Base-by-base conservation (phyloP, 1,284 basidiomycete species). In the Ganoderma leucocontextum region DNA sequence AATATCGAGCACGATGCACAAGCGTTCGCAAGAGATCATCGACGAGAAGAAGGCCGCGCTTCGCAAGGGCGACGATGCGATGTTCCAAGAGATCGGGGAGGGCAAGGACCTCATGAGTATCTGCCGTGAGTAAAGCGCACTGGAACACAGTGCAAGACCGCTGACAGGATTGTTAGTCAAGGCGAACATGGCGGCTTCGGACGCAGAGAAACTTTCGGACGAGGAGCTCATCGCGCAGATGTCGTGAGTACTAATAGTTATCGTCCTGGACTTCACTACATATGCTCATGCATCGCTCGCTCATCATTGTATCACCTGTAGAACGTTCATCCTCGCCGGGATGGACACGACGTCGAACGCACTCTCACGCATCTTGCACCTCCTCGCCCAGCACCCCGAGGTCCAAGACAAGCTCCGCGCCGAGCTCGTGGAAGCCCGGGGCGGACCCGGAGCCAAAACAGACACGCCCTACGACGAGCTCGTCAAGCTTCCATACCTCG, bases 401-500 rank as follows among this genome's bases (percentile, higher is more conserved):
- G 62, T 55, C 17, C 62, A 63, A 10, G 36, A 55, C 4, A 52
- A 55, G 44, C 62, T 63, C 47, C 62, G 52, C 17, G 36, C 22
- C n/a, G 62, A 63, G 17, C 17, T 63, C 36, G 17, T 52, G 4
- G 62, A 63, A n/a, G 62, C 49, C 17, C 44, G 62, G 22, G 60
- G 62, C 53, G 38, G 87, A 6, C 79, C 79, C 53, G 47, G 62
- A 15, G 38, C 70, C 7, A 12, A 62, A 4, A 17, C 35, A 2
- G 44, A 62, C n/a, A 44, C 57, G 12, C 25, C 58, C 6, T 68
- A 65, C 60, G 67, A 68, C 49, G 60, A 59, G 22, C 38, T 68
- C 15, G 47, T 68, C 38, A 60, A 60, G 38, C 77, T 89, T 1
- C 79, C 82, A 0, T 88, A 86, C 71, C 79, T 91, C 38, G 87